These are phyloP conservation scores for Schizopora paradoxa DNA, from an alignment of 1,284 basidiomycete genomes.

Conservation along the genomic window DNA sequence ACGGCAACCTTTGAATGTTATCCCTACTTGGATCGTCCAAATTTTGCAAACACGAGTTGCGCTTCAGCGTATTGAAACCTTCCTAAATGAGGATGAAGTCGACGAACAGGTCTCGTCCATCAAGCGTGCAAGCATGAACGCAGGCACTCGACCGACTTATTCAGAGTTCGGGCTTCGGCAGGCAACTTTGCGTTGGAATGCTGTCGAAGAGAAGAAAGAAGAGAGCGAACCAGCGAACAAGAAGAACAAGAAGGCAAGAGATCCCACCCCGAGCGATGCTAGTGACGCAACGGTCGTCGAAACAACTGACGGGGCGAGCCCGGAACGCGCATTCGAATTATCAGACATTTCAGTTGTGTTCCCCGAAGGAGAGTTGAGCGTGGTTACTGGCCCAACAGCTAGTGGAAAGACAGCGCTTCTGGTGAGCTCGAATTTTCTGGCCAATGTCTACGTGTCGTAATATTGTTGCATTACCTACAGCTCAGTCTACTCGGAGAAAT, in stretches of 20 bases:
- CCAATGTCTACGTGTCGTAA: slow-evolving; percentile 7
- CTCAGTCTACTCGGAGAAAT: slow-evolving; percentile 58
- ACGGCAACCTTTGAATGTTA: slow-evolving; percentile 63
- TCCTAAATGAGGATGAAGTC: slow-evolving; percentile 81
- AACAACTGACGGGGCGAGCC: slow-evolving; percentile 10
- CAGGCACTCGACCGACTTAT: slow-evolving; percentile 23
- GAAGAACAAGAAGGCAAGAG: slow-evolving; percentile 24
- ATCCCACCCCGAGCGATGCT: slow-evolving; percentile 18
- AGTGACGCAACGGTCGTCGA: slow-evolving; percentile 19
- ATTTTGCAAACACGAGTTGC: slow-evolving; percentile 69
- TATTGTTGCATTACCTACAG: slow-evolving; percentile 35
- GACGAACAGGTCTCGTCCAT: slow-evolving; percentile 63
- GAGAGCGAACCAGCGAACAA: slow-evolving; percentile 18
- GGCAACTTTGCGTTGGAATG: slow-evolving; percentile 71
- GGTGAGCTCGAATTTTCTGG: slow-evolving; percentile 27
- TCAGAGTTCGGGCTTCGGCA: slow-evolving; percentile 57
- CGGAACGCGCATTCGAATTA: slow-evolving; percentile 47
- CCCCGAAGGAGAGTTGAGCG: slow-evolving; percentile 60
- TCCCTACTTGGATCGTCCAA: slow-evolving; percentile 63
- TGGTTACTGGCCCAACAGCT: slow-evolving; percentile 71
- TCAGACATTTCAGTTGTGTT: slow-evolving; percentile 61
- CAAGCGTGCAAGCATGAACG: slow-evolving; percentile 31
- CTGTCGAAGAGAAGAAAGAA: slow-evolving; percentile 39
- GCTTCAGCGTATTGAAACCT: slow-evolving; percentile 75
- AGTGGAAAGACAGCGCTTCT: slow-evolving; percentile 77